Conservation (phyloP, 208 protist species). For the Leishmania turanica region DNA sequence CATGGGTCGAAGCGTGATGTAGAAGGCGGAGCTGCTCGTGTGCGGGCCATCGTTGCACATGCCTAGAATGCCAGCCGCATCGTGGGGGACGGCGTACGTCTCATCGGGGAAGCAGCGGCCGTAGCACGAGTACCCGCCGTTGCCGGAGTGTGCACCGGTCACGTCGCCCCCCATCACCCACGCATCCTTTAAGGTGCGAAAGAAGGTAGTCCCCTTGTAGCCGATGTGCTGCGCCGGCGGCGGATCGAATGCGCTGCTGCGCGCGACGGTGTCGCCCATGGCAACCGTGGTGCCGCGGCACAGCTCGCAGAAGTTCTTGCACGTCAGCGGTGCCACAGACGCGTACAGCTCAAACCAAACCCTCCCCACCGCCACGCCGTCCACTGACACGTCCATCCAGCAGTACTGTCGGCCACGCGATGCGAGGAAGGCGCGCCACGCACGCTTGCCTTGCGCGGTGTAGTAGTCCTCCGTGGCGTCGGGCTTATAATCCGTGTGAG, state of each 20-base stretch:
- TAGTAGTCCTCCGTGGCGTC: conserved; percentile 63
- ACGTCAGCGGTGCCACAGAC: conserved; percentile 83
- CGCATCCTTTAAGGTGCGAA: conserved; percentile 91
- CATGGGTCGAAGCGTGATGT: conserved; percentile 81
- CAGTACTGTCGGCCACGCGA: conserved; percentile 73
- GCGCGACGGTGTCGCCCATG: conserved; percentile 2
- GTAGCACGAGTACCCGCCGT: conserved; percentile 92
- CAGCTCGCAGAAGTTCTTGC: conserved; percentile 92
- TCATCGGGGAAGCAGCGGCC: conserved; percentile 94
- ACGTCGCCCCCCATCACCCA: conserved; percentile 96
- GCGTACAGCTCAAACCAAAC: conserved; percentile 92
- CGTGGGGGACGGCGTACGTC: conserved; percentile 93
- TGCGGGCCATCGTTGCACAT: conserved; percentile 92
- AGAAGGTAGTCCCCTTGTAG: conserved; percentile 94
- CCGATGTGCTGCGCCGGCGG: conserved; percentile 21
- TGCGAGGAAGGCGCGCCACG: conserved; percentile 67
- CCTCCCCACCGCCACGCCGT: conserved; percentile 31
- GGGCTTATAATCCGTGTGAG: conserved; percentile 52
- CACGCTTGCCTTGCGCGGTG: conserved; percentile 38
- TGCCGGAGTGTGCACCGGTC: conserved; percentile 75
- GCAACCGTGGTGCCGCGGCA: conserved; percentile 70
- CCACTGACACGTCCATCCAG: conserved; percentile 78
- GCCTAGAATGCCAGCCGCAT: conserved; percentile 69
- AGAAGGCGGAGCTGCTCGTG: conserved; percentile 90
- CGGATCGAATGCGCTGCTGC: conserved; percentile 3